These are phyloP conservation scores for Cunninghamia lanceolata DNA, from an alignment of 75 land plant genomes.

Conservation along the genomic window DNA sequence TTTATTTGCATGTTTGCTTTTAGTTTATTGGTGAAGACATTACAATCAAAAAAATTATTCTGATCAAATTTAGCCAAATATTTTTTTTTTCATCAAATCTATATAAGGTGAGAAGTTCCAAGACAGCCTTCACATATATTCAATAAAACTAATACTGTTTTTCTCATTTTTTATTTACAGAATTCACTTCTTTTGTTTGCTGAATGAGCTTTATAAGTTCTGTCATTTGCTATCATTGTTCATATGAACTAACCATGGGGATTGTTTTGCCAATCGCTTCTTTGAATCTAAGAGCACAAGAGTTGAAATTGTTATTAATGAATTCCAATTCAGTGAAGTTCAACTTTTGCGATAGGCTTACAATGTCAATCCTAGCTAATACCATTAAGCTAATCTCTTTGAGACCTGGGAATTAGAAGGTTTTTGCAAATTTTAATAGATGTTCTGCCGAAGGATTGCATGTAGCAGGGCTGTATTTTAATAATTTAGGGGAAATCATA, in stretches of 20 bases:
- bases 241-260: not conserved
- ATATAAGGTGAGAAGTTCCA: not conserved
- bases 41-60: not conserved
- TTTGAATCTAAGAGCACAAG: not conserved
- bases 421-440: too few relatives aligned
- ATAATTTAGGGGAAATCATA: too few relatives aligned
- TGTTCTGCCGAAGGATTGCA: not conserved
- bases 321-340: not conserved
- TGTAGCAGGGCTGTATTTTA: too few relatives aligned
- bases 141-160: not conserved
- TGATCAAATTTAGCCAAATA: not conserved
- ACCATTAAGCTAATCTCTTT: not conserved
- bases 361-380: not conserved
- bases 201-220: not conserved
- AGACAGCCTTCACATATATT: not conserved
- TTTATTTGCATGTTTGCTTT: not conserved
- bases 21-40: not conserved
- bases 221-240: not conserved
- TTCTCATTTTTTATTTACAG: not conserved
- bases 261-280: not conserved
- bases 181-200: not conserved
- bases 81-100: not conserved
- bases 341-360: not conserved
- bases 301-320: not conserved
- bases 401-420: not conserved